Percentiles rank a stretch among this genome's conserved stretches.
Evolutionary conservation across 1,284 basidiomycete species (phyloP).

Genomic region (Boletus mariae): DNA sequence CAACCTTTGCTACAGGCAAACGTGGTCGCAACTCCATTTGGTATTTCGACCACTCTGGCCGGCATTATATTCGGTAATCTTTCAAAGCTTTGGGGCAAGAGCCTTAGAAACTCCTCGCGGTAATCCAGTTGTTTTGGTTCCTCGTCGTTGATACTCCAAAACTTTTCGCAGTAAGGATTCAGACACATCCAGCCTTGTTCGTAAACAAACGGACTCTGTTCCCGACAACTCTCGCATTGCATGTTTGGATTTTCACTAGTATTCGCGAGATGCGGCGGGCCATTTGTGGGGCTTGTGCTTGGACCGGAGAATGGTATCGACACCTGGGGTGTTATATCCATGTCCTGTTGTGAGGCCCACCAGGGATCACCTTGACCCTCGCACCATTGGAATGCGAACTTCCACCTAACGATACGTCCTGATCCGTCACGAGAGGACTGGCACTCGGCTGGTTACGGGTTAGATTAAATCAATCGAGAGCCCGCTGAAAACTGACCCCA

Average conservation of each 20-base stretch:
- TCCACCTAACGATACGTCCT: constrained; percentile 60
- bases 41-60: constrained; percentile 15
- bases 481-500: constrained; percentile 54
- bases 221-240: constrained; percentile 36
- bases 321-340: neutral
- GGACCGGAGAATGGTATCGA: neutral
- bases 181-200: constrained; percentile 59
- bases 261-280: neutral
- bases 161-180: constrained; percentile 48
- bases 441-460: constrained; percentile 52
- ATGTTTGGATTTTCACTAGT: constrained; percentile 11
- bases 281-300: neutral
- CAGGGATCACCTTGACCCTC: constrained; percentile 53
- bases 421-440: constrained; percentile 45
- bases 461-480: constrained; percentile 12
- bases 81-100: constrained; percentile 23
- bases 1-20: constrained; percentile 62
- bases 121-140: constrained; percentile 42
- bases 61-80: constrained; percentile 37
- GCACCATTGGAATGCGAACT: constrained; percentile 80
- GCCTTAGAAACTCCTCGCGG: constrained; percentile 43
- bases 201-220: constrained; percentile 53
- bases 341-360: constrained; percentile 16
- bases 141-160: constrained; percentile 45
- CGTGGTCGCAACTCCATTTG: constrained; percentile 43